Conservation (phyloP, 179 eudicot genomes). For the Heliamphora pulchella region DNA sequence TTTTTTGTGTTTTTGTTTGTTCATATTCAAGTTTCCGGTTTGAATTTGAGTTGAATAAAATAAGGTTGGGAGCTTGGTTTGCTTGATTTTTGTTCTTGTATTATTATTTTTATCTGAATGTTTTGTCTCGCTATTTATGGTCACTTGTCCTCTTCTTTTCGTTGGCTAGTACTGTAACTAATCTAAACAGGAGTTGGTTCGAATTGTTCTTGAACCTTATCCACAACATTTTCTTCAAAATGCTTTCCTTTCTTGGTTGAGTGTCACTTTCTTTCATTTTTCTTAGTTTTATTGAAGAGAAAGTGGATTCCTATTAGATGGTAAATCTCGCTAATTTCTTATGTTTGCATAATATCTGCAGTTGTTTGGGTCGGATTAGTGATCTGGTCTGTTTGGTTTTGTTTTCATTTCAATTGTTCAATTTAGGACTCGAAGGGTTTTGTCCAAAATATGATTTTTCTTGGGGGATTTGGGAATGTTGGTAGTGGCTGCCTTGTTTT, state of each 20-base stretch:
- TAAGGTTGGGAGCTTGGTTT: neutral
- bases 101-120: neutral
- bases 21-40: neutral
- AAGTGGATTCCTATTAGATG: neutral
- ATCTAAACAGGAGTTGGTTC: neutral
- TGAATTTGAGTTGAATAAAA: neutral
- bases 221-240: neutral
- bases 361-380: neutral
- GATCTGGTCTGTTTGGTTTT: neutral
- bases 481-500: neutral
- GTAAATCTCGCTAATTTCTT: neutral
- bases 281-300: neutral
- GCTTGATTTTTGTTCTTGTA: neutral
- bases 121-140: neutral
- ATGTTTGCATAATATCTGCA: neutral
- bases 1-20: neutral
- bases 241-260: neutral
- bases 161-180: neutral
- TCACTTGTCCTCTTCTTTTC: neutral
- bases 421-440: neutral
- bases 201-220: neutral
- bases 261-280: slow-evolving; percentile 4
- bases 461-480: neutral
- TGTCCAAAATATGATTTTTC: neutral
- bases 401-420: neutral